Percentiles rank a stretch among this genome's conserved stretches.
These are phyloP conservation scores for Panaeolus cyanescens DNA, from an alignment of 768 basidiomycete species.

Conservation along the genomic window DNA sequence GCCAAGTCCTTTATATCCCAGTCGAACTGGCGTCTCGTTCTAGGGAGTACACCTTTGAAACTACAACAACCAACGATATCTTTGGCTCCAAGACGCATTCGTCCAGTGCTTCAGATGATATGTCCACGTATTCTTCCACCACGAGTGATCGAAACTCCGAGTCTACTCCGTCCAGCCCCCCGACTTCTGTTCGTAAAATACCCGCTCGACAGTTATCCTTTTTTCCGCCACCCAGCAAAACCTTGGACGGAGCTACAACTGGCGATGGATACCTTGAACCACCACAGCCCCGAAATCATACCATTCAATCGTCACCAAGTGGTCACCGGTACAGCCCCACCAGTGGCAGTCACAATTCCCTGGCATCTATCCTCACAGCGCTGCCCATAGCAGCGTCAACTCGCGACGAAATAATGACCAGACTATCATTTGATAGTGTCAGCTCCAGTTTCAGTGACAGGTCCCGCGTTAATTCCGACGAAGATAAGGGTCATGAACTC, in stretches of 20 bases:
- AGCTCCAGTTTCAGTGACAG: slow-evolving; percentile 45
- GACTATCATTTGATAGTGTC: slow-evolving; percentile 55
- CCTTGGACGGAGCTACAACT: slow-evolving; percentile 13
- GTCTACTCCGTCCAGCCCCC: slow-evolving; percentile 16
- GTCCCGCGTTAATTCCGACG: slow-evolving; percentile 30
- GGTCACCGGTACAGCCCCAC: slow-evolving; percentile 29
- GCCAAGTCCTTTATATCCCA: slow-evolving; percentile 81
- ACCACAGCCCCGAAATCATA: background rate
- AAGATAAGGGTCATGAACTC: slow-evolving; percentile 45
- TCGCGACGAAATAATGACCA: slow-evolving; percentile 53
- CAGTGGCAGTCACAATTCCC: slow-evolving; percentile 31
- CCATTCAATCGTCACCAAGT: slow-evolving; percentile 12
- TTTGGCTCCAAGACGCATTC: slow-evolving; percentile 19
- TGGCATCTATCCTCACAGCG: slow-evolving; percentile 45
- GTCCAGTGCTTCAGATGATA: slow-evolving; percentile 6
- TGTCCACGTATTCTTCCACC: slow-evolving; percentile 17
- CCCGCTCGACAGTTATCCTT: slow-evolving; percentile 54
- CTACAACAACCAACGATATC: slow-evolving; percentile 26
- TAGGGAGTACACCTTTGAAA: slow-evolving; percentile 31
- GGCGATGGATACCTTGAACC: slow-evolving; percentile 7
- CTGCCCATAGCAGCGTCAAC: slow-evolving; percentile 55
- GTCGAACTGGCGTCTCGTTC: slow-evolving; percentile 56
- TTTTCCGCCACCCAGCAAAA: slow-evolving; percentile 48
- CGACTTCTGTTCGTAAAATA: slow-evolving; percentile 42
- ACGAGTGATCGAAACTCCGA: slow-evolving; percentile 7